Evolutionary conservation across 176 grass and related monocot species (phyloP), one percentile per base, ranked within the genome.

Genomic region (maize (Zea mays)): DNA sequence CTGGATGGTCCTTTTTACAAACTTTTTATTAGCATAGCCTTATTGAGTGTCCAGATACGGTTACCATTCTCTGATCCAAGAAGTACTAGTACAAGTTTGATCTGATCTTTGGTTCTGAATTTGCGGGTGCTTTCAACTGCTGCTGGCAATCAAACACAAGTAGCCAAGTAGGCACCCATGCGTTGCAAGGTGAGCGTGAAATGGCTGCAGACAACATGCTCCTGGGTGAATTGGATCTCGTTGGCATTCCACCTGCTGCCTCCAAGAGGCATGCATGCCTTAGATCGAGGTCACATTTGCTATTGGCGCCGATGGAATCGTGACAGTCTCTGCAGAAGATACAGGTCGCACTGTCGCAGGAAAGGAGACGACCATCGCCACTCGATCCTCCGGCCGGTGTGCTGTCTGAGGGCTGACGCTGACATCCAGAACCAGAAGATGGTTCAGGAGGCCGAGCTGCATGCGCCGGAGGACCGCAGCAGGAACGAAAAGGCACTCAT

Each of bases 61-160:
- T 56, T 59, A 4, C 20, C 20, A 59, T 20, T 10, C 19, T 46
- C 2, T 46, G 17, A 67, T 43, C 39, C 39, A 41, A 41, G 63
- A 9, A 1, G 16, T 8, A 44, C 16, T 43, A 57, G 51, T 39
- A 74, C 14, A 33, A 44, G 6, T 6, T 57, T 46, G 13, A 35
- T 76, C 42, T 64, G 27, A 77, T 38, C 9, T 39, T 36, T 49
- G 19, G 33, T 6, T 4, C 38, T 37, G 14, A 50, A 19, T 38
- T 48, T 77, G 43, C 45, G 65, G 60, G 75, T 77, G 45, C 65
- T 77, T 46, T 77, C 61, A 39, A 65, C 61, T 77, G 75, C 75
- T 40, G 75, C 75, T 77, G 75, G 65, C 45, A 77, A 77, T 51
- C 75, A 77, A 62, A 77, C 75, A 34, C 61, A 77, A 77, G 61